Percentiles rank a stretch among this genome's conserved stretches.
These are phyloP conservation scores for Stephania cephalantha DNA, from an alignment of 164 flowering plant genomes.

Conservation along the genomic window DNA sequence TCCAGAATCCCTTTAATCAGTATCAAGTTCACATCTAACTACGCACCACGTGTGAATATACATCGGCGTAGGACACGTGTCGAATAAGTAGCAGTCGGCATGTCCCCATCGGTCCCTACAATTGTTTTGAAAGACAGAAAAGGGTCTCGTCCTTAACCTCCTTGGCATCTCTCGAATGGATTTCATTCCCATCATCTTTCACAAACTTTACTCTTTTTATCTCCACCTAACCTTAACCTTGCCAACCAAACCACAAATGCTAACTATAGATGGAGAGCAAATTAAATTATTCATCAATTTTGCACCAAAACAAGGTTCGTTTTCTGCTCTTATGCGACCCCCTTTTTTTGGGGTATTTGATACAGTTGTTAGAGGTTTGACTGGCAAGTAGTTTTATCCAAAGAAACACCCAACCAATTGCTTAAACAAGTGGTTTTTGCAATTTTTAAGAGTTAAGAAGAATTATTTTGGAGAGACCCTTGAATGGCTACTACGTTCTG, in stretches of 20 bases:
- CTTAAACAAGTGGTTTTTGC: neutral
- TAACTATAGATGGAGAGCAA: neutral
- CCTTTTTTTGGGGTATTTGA: neutral
- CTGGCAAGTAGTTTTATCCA: neutral
- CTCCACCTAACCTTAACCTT: neutral
- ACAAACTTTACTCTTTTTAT: constrained; percentile 1
- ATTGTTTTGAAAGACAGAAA: neutral
- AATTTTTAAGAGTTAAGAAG: neutral
- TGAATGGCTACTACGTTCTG: constrained; percentile 10
- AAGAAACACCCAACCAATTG: neutral
- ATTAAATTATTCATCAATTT: neutral
- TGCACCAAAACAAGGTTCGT: neutral
- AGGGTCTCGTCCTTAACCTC: neutral
- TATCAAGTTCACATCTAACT: neutral
- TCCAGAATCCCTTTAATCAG: neutral
- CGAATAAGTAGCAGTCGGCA: neutral
- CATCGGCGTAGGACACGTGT: neutral
- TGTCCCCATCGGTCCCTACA: neutral
- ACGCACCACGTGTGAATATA: neutral
- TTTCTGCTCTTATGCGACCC: neutral
- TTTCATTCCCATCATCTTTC: neutral
- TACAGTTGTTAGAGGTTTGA: neutral
- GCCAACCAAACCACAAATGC: neutral
- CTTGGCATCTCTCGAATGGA: neutral
- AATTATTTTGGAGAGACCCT: neutral